Base-by-base conservation (phyloP, 495 filamentous ascomycete genomes). In the Daldinia decipiens region DNA sequence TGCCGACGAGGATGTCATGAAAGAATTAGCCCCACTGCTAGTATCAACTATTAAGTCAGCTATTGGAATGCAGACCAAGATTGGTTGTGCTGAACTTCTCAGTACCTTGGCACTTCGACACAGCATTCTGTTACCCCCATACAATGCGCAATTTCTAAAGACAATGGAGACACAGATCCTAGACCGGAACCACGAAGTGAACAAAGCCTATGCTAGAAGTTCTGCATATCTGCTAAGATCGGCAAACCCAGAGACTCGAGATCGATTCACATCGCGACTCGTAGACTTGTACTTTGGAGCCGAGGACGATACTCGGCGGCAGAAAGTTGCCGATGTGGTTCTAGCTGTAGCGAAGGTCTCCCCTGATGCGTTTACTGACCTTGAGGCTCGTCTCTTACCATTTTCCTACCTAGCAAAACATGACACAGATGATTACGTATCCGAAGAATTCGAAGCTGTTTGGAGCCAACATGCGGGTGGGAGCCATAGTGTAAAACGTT, bases 401-500 rank as follows among this genome's bases (percentile, higher is more conserved):
- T 93, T 99, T 70, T 87, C 94, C 5, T 99, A 95, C 74, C 82
- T 97, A 9, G 92, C 87, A 15, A 94, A 94, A 73, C 90, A 97
- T 76, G 95, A 98, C 75, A 86, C 86, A 5, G 88, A 94, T 65
- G 90, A 92, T 26, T 88, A 91, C 61, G 92, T 94, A 17, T 85
- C 85, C 34, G 88, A 91, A 65, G 83, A 87, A 12, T 96, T 95
- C 68, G 86, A 88, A 38, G 91, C 93, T 54, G 92, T 91, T 0
- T 99, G 95, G 95, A 86, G 86, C 39, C 92, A 97, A 64, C 94
- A 94, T 75, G 94, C 95, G 1, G 94, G 93, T 38, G 93, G 94
- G 40, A 87, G 87, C 19, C 87, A 93, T 32, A 90, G 92, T 1
- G 92, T 97, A 21, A 84, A 91, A 61, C 84, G 97, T 2, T 96